Evolutionary conservation across 2,329 filamentous ascomycete species (phyloP), one percentile per base, ranked within the genome.

Genomic region (Microcyclospora tardicrescens): DNA sequence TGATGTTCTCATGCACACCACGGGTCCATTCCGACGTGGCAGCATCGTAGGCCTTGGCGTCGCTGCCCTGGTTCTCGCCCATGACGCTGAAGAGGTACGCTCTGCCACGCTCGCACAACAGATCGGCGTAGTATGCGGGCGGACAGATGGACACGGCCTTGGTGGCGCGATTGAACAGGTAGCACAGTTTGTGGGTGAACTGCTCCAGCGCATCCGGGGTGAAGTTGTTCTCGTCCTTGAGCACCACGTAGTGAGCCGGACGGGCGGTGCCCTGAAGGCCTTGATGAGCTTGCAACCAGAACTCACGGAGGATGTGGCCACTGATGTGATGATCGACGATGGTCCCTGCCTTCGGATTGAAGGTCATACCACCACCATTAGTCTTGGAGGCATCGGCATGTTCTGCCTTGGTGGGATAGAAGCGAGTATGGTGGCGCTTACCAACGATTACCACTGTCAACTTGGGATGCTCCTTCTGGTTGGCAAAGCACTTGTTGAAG

Each of bases 361-460:
- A 15, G n/a, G 14, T 13, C 30, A 16, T 10, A 13, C 9, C 13
- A 16, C 28, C 16, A 2, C 4, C 24, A 16, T 14, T 11, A 16
- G 4, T 5, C 30, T 10, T 15, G 30, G 30, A 32, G 12, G 35
- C 67, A 0, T 66, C 65, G 3, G 69, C 64, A 1, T 61, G 47
- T 1, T 53, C 43, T 2, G 62, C 51, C 1, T 64, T 57, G 0
- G 77, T 78, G 0, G 84, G 82, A 54, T 80, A 93, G 61, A 93
- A 91, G 0, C 85, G 75, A 0, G 83, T 89, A 50, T 91, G 79
- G 49, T 94, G 85, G 1, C 85, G 73, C 62, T 93, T 93, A 16
- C 85, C 84, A 0, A 85, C 85, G 2, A 93, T 69, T 16, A 93
- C 64, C 34, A 93, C 71, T 0, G 79, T 69, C 10, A 93, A 68